Percentiles rank a stretch among this genome's conserved stretches.
Conservation (phyloP, 1,284 basidiomycete genomes). For the Uromyces viciae-fabae region DNA sequence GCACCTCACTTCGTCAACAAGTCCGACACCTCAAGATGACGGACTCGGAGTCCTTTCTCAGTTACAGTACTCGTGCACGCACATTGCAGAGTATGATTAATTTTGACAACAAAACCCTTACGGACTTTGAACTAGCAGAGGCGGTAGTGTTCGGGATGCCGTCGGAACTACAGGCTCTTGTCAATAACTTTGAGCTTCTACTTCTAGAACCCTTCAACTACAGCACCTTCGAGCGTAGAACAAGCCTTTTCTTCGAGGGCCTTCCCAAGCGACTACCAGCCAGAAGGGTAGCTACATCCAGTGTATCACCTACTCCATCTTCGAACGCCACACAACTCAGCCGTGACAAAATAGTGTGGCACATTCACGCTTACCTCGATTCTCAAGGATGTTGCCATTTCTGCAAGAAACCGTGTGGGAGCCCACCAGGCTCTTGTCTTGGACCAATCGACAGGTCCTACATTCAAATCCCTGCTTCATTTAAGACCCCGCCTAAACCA, state of each 20-base stretch:
- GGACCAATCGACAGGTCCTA: neutral
- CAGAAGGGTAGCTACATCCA: neutral
- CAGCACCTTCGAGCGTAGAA: neutral
- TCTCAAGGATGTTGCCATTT: slow-evolving; percentile 6
- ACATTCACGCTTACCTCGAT: neutral
- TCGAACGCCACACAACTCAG: neutral
- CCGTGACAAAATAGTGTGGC: neutral
- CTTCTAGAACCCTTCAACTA: neutral
- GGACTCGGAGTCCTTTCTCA: neutral
- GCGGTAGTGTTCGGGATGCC: neutral
- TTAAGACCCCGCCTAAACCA: neutral
- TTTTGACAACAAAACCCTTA: neutral
- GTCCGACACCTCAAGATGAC: neutral
- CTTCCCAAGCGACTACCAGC: neutral
- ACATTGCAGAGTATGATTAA: neutral
- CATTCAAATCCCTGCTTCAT: neutral
- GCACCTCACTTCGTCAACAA: neutral
- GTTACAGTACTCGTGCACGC: neutral
- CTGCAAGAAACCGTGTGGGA: slow-evolving; percentile 23
- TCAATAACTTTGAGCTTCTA: neutral
- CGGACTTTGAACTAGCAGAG: neutral
- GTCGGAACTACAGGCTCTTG: neutral
- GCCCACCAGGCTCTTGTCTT: neutral
- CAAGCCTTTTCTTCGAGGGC: neutral
- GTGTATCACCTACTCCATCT: neutral